Conservation (phyloP, 192 early-diverging fungal genomes). For the Borealophlyctis nickersoniae region DNA sequence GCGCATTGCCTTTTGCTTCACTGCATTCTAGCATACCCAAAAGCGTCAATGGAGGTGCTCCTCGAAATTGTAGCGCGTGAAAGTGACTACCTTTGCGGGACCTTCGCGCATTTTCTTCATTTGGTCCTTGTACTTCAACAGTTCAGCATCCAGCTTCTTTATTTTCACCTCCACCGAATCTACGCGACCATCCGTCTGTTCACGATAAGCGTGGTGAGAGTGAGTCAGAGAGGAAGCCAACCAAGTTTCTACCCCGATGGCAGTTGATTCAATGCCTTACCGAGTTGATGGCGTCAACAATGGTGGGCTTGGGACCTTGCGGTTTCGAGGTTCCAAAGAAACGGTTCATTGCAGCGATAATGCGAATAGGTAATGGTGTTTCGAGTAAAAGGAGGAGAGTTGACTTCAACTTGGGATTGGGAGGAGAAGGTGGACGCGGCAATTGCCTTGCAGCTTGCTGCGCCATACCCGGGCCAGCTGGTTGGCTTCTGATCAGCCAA, state of each 20-base stretch:
- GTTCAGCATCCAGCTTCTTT: constrained; percentile 87
- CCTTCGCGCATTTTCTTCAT: constrained; percentile 82
- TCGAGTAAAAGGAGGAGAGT: too few species aligned
- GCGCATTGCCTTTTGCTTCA: constrained; percentile 89
- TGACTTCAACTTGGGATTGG: too few species aligned
- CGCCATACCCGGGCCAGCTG: too few species aligned
- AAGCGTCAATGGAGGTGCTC: not conserved
- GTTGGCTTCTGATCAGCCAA: too few species aligned
- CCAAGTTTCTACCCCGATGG: not conserved
- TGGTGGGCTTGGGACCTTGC: constrained; percentile 78
- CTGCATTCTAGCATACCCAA: constrained; percentile 59
- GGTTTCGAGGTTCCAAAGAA: constrained; percentile 86
- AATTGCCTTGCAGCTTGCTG: too few species aligned
- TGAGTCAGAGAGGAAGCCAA: not conserved
- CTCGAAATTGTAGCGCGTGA: not conserved
- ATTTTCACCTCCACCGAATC: constrained; percentile 93
- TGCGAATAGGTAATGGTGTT: too few species aligned
- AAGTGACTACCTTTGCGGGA: constrained; percentile 35
- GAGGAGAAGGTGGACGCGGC: too few species aligned
- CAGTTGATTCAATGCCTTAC: constrained; percentile 37
- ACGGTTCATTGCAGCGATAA: constrained; percentile 64
- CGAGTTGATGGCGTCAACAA: constrained; percentile 78
- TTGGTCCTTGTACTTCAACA: constrained; percentile 87
- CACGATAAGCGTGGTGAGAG: not conserved
- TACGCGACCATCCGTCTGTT: constrained; percentile 78